phyloP scores from a whole-genome alignment of 257 asterid genomes.

The Haberlea rhodopensis region DNA sequence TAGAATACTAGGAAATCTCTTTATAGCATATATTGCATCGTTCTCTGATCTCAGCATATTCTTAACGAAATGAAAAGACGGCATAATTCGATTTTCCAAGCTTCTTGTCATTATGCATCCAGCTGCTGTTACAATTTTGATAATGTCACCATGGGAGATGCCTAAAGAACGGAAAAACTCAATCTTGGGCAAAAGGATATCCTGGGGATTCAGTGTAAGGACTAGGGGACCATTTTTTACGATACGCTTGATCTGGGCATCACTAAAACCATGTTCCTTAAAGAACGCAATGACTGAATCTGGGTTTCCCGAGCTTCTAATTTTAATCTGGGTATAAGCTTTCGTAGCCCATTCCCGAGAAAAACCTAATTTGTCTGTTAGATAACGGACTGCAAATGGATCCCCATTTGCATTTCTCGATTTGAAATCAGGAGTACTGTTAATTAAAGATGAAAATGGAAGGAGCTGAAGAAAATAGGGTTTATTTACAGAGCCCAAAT shows the following conservation, averaged over 20 bases:
- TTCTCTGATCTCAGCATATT: constrained; percentile 10
- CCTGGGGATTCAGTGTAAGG: constrained; percentile 12
- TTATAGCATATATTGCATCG: background rate
- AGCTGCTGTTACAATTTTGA: constrained; percentile 9
- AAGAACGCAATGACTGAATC: constrained; percentile 29
- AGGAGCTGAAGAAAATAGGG: background rate
- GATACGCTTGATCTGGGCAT: constrained; percentile 24
- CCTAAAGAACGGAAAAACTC: constrained; percentile 28
- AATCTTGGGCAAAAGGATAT: constrained; percentile 31
- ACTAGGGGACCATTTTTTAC: constrained; percentile 17
- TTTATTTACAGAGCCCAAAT: background rate
- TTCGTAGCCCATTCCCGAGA: constrained; percentile 18
- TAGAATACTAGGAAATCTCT: background rate
- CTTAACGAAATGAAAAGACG: constrained; percentile 23
- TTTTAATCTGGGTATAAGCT: constrained; percentile 15
- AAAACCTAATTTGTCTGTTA: constrained; percentile 18
- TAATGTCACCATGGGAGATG: constrained; percentile 15
- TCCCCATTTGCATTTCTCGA: background rate
- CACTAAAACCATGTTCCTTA: constrained; percentile 24
- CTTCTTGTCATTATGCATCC: constrained; percentile 23
- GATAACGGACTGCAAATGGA: constrained; percentile 20
- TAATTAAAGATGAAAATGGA: background rate
- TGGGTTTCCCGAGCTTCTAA: constrained; percentile 27
- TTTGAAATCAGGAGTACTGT: background rate
- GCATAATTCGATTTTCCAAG: constrained; percentile 27